Evolutionary conservation across 208 protist species (phyloP).

Genomic region (Wallacemonas sp.): DNA sequence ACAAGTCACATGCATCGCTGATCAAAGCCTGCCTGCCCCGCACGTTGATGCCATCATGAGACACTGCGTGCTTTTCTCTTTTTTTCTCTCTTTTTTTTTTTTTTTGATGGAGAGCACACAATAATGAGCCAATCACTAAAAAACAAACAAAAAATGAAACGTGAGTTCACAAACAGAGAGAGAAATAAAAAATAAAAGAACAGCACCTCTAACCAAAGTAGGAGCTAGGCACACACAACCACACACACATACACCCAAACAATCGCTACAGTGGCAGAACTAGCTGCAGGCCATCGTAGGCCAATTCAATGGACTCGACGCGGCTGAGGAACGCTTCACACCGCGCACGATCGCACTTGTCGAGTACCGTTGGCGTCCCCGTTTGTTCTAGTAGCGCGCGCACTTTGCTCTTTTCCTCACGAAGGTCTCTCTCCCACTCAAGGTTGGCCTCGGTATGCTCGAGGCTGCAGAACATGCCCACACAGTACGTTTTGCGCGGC

Average conservation of each 20-base stretch:
- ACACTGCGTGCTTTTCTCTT: neutral
- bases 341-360: no score
- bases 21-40: no score
- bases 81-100: neutral
- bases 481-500: slow-evolving; percentile 53
- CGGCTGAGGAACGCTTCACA: slow-evolving; percentile 15
- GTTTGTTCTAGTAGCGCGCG: slow-evolving; percentile 5
- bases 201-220: no score
- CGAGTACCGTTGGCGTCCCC: neutral
- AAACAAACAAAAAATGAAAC: no score
- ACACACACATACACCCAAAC: no score
- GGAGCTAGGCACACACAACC: no score
- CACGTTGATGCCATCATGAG: no score
- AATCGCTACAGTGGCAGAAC: slow-evolving; percentile 42
- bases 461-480: slow-evolving; percentile 87
- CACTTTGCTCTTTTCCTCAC: slow-evolving; percentile 26
- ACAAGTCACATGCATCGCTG: no score
- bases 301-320: slow-evolving; percentile 63
- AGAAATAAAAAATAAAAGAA: slow-evolving; percentile 12
- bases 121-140: no score
- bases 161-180: neutral
- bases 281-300: slow-evolving; percentile 66
- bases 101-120: neutral
- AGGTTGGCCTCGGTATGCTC: slow-evolving; percentile 60
- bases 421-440: slow-evolving; percentile 35